Conservation (phyloP, 768 basidiomycete genomes). For the Cystoderma amianthinum region DNA sequence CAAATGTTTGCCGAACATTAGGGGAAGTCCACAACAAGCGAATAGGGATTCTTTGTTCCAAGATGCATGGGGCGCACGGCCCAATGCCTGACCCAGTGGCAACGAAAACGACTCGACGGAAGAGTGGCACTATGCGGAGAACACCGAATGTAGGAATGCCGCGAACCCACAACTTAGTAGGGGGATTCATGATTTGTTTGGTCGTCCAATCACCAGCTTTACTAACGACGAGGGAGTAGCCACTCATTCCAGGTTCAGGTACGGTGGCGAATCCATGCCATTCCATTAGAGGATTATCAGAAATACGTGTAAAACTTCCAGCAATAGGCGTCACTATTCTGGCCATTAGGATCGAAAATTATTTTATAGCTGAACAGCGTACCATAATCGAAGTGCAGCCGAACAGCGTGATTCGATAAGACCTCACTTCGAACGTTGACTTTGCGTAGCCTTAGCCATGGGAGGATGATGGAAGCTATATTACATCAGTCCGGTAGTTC, state of each 20-base stretch:
- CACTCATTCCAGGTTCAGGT: slow-evolving; percentile 36
- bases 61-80: slow-evolving; percentile 49
- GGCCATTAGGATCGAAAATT: neutral
- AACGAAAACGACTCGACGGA: slow-evolving; percentile 49
- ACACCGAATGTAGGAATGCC: slow-evolving; percentile 52
- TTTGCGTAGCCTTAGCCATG: slow-evolving; percentile 56
- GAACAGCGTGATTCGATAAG: slow-evolving; percentile 49
- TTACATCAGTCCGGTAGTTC: neutral
- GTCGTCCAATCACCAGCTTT: slow-evolving; percentile 56
- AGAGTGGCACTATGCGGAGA: slow-evolving; percentile 45
- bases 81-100: slow-evolving; percentile 57
- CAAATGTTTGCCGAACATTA: slow-evolving; percentile 54
- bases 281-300: slow-evolving; percentile 42
- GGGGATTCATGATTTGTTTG: slow-evolving; percentile 46
- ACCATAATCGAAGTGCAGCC: slow-evolving; percentile 57
- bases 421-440: slow-evolving; percentile 45
- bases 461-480: slow-evolving; percentile 42
- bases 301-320: slow-evolving; percentile 38
- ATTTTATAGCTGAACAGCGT: slow-evolving; percentile 6
- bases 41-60: slow-evolving; percentile 44
- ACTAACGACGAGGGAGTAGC: slow-evolving; percentile 51
- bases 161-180: slow-evolving; percentile 49
- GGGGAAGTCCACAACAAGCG: slow-evolving; percentile 59
- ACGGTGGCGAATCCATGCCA: slow-evolving; percentile 57
- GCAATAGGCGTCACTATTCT: slow-evolving; percentile 32